A percentile compares a stretch with the other conserved stretches of the same genome.
Conservation (phyloP, 2,329 filamentous ascomycete species). For the Curvularia lunata region DNA sequence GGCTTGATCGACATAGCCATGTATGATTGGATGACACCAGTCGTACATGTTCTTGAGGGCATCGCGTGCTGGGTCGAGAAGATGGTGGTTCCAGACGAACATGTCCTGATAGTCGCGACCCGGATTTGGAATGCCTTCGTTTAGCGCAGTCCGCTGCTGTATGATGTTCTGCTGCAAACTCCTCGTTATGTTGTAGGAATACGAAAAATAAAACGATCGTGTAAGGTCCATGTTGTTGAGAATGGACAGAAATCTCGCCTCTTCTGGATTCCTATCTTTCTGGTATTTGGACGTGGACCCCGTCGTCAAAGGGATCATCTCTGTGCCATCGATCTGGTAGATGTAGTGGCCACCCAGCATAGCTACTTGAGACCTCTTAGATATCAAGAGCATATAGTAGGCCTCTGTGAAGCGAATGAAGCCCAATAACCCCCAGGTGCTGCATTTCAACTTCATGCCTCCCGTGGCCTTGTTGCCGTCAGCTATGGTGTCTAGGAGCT, state of each 20-base stretch:
- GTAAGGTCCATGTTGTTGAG: conserved; percentile 90
- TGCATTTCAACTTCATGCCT: conserved; percentile 86
- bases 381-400: conserved; percentile 97
- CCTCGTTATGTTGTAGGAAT: conserved; percentile 93
- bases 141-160: conserved; percentile 74
- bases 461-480: conserved; percentile 92
- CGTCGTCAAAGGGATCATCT: conserved; percentile 84
- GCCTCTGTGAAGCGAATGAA: conserved; percentile 96
- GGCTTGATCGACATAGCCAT: conserved; percentile 94
- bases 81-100: conserved; percentile 97
- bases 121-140: conserved; percentile 66
- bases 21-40: conserved; percentile 95
- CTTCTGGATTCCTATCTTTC: conserved; percentile 84
- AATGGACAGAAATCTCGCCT: conserved; percentile 86
- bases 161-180: conserved; percentile 93
- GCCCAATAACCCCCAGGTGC: conserved; percentile 89
- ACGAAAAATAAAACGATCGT: conserved; percentile 96
- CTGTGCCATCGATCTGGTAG: conserved; percentile 93
- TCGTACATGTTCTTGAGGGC: conserved; percentile 83
- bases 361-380: conserved; percentile 92
- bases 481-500: conserved; percentile 91
- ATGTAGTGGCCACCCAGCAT: conserved; percentile 96
- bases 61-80: conserved; percentile 75
- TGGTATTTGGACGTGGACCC: conserved; percentile 70
- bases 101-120: conserved; percentile 81